Percentiles rank a stretch among this genome's conserved stretches.
Evolutionary conservation across 805 yeast species (phyloP).

Genomic region (Myxozyma mucilagina): DNA sequence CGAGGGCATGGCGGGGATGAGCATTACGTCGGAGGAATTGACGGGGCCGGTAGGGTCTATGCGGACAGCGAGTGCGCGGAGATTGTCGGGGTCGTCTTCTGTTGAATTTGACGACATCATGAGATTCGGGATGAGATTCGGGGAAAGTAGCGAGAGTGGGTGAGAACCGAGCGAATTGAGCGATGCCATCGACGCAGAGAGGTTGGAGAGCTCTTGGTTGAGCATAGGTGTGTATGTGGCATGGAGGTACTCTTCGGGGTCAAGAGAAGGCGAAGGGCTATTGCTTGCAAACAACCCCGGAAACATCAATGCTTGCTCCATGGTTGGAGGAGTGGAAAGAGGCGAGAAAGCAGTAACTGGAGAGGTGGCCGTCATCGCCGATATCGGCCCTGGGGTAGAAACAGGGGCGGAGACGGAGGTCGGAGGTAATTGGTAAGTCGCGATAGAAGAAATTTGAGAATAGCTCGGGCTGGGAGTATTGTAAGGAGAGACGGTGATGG

Average conservation of each 20-base stretch:
- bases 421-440: too few relatives aligned
- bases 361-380: background rate
- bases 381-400: too few relatives aligned
- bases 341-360: background rate
- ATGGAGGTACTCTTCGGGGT: slow-evolving; percentile 14
- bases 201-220: background rate
- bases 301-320: too few relatives aligned
- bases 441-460: too few relatives aligned
- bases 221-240: slow-evolving; percentile 15
- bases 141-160: slow-evolving; percentile 9
- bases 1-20: slow-evolving; percentile 24
- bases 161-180: slow-evolving; percentile 7
- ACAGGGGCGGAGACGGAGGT: too few relatives aligned
- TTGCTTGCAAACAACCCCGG: too few relatives aligned
- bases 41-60: slow-evolving; percentile 25
- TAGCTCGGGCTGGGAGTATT: too few relatives aligned
- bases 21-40: slow-evolving; percentile 10
- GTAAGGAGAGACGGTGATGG: background rate
- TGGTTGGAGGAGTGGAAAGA: too few relatives aligned
- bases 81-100: background rate
- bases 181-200: slow-evolving; percentile 1
- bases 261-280: background rate
- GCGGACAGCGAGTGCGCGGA: background rate
- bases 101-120: background rate
- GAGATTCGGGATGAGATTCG: slow-evolving; percentile 11